Percentiles rank a stretch among this genome's conserved stretches.
Evolutionary conservation across 208 protist genomes (phyloP).

Genomic region (Acanthamoeba castellanii): DNA sequence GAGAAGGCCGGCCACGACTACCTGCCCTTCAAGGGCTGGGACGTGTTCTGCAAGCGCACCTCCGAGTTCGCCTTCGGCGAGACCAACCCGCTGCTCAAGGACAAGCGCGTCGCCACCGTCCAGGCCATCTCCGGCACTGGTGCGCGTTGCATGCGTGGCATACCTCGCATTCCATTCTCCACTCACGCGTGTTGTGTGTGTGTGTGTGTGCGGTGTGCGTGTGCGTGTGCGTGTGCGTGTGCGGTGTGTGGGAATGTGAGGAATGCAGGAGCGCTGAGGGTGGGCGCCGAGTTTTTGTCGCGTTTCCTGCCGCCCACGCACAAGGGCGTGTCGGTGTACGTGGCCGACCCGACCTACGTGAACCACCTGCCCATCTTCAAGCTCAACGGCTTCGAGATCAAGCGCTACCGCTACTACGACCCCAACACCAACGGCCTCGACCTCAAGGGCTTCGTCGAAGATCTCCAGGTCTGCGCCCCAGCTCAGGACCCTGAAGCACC

Average conservation of each 20-base stretch:
- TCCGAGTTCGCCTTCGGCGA: slow-evolving; percentile 94
- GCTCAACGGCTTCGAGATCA: slow-evolving; percentile 82
- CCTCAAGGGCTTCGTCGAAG: slow-evolving; percentile 86
- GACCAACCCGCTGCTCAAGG: slow-evolving; percentile 71
- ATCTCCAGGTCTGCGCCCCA: slow-evolving; percentile 77
- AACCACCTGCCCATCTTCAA: slow-evolving; percentile 89
- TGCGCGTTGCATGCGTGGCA: slow-evolving; percentile 79
- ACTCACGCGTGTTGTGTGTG: too few species aligned
- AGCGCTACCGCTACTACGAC: slow-evolving; percentile 88
- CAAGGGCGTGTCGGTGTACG: slow-evolving; percentile 83
- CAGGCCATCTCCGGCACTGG: slow-evolving; percentile 95
- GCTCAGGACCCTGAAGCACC: background rate
- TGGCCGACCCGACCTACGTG: slow-evolving; percentile 91
- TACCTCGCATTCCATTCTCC: slow-evolving; percentile 64
- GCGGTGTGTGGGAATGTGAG: background rate
- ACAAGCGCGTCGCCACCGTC: slow-evolving; percentile 87
- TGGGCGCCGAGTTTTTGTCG: slow-evolving; percentile 71
- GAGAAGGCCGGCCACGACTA: slow-evolving; percentile 96
- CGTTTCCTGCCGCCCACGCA: slow-evolving; percentile 73
- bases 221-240: too few species aligned
- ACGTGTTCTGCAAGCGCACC: slow-evolving; percentile 92
- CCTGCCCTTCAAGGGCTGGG: slow-evolving; percentile 95
- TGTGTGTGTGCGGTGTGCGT: too few species aligned
- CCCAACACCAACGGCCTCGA: slow-evolving; percentile 84
- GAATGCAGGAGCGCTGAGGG: slow-evolving; percentile 76